Evolutionary conservation across 176 grass and related monocot genomes (phyloP).

Genomic region (Saccharum officinarum): DNA sequence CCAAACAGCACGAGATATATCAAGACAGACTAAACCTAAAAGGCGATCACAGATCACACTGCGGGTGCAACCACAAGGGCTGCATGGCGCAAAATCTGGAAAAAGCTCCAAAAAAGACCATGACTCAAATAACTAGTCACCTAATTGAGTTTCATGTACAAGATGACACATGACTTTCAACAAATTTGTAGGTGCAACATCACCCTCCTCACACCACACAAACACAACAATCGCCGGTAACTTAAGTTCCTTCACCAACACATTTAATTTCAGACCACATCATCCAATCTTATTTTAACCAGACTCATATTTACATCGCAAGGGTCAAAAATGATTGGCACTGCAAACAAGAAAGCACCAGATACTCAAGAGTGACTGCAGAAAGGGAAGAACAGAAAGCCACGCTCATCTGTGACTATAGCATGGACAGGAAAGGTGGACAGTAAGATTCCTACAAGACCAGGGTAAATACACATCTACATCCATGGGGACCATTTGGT

Average conservation of each 20-base stretch:
- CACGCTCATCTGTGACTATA: conserved; percentile 36
- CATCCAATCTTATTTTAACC: conserved; percentile 29
- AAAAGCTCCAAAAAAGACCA: conserved; percentile 24
- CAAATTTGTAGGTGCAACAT: conserved; percentile 40
- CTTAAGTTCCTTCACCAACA: conserved; percentile 38
- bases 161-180: conserved; percentile 31
- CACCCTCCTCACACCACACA: conserved; percentile 43
- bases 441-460: conserved; percentile 42
- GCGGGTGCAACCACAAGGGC: conserved; percentile 1
- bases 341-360: conserved; percentile 41
- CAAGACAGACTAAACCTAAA: conserved; percentile 31
- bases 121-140: conserved; percentile 33
- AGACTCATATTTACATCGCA: conserved; percentile 43
- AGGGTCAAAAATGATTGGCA: conserved; percentile 44
- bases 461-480: conserved; percentile 40
- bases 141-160: conserved; percentile 42
- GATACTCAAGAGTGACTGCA: conserved; percentile 16
- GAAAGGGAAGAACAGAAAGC: conserved; percentile 38
- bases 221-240: conserved; percentile 38
- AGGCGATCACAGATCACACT: background rate
- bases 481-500: conserved; percentile 14
- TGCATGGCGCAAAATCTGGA: conserved; percentile 14
- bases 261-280: conserved; percentile 32
- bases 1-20: background rate
- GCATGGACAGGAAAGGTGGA: conserved; percentile 37